phyloP scores from a whole-genome alignment of 2,329 filamentous ascomycete species.

The Sporothrix protearum region DNA sequence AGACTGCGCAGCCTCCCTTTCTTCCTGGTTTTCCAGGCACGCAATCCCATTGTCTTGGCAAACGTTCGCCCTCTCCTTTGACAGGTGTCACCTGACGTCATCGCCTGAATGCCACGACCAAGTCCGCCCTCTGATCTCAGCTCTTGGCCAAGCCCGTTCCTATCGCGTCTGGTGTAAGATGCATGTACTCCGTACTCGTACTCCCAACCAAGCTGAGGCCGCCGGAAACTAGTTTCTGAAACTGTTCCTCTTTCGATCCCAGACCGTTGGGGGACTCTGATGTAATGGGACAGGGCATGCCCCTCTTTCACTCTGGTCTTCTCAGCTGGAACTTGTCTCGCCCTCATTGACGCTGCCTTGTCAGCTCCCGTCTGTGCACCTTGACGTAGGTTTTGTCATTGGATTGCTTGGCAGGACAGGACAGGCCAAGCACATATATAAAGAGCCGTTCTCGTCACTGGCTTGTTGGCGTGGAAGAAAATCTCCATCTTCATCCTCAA shows the following conservation, averaged over 20 bases:
- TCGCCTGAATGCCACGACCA: not conserved
- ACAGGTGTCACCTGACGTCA: slow-evolving; percentile 9
- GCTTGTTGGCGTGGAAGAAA: not conserved
- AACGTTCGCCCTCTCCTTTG: not conserved
- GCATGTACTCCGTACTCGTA: too few relatives aligned
- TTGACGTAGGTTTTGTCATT: too few relatives aligned
- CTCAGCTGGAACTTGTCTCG: not conserved
- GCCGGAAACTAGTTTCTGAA: not conserved
- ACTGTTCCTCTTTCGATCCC: not conserved
- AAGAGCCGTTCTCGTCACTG: not conserved
- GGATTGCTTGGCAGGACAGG: too few relatives aligned
- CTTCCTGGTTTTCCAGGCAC: not conserved
- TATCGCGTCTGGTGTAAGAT: too few relatives aligned
- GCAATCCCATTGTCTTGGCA: not conserved
- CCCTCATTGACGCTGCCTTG: not conserved
- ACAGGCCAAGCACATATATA: not conserved
- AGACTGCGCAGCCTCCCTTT: not conserved
- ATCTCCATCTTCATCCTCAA: not conserved
- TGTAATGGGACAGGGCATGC: not conserved
- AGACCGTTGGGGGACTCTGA: not conserved
- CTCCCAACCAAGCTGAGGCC: not conserved
- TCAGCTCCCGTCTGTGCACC: not conserved
- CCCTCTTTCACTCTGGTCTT: not conserved
- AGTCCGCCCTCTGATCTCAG: too few relatives aligned
- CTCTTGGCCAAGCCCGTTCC: too few relatives aligned